These are phyloP conservation scores for Yarrowia sp. DNA, from an alignment of 805 yeast species.

Conservation along the genomic window DNA sequence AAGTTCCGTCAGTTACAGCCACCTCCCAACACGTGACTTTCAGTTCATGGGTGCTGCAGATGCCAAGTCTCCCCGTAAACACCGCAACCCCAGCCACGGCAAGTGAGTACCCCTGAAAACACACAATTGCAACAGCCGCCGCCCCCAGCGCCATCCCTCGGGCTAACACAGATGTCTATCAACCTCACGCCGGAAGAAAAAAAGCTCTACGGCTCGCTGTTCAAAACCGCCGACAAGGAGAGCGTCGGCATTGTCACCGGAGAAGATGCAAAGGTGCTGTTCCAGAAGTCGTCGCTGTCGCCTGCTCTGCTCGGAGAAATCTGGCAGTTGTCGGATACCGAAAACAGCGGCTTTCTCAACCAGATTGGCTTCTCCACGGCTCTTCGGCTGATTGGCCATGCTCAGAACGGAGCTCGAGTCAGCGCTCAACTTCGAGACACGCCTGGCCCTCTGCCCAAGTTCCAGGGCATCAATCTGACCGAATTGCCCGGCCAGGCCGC, in stretches of 20 bases:
- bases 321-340: constrained; percentile 93
- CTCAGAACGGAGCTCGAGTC: constrained; percentile 68
- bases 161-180: constrained; percentile 19
- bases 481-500: neutral
- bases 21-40: constrained; percentile 25
- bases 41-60: neutral
- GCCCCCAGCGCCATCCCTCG: too few relatives aligned
- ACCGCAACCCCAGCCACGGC: constrained; percentile 24
- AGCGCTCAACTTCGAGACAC: constrained; percentile 52
- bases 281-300: constrained; percentile 82
- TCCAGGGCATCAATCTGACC: constrained; percentile 40
- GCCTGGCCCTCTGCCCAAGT: constrained; percentile 64
- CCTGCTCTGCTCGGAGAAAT: constrained; percentile 79
- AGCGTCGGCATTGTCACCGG: constrained; percentile 83
- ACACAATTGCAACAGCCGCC: neutral
- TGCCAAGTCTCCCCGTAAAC: constrained; percentile 21
- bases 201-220: constrained; percentile 66
- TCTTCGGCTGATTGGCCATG: constrained; percentile 83
- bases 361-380: constrained; percentile 81
- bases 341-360: constrained; percentile 78
- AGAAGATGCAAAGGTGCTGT: constrained; percentile 73
- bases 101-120: constrained; percentile 14
- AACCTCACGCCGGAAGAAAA: constrained; percentile 61
- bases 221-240: constrained; percentile 76
- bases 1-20: neutral